Evolutionary conservation across 2,329 filamentous ascomycete species (phyloP), one percentile per base, ranked within the genome.

Genomic region (Penicillium sp.): DNA sequence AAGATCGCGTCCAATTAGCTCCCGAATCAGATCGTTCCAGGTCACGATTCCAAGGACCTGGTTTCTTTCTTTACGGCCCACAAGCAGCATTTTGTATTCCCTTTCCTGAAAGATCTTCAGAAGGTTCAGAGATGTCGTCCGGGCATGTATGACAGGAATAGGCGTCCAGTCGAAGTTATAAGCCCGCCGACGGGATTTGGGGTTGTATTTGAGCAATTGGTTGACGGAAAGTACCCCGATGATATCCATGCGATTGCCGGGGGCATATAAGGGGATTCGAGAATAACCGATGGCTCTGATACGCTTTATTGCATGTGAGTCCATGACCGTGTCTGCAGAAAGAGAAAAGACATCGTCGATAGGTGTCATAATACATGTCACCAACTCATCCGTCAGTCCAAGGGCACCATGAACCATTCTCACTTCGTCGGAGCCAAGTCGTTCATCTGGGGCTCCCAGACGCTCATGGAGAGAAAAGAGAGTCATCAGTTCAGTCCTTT

Each of bases 21-120:
- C 23, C 18, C 24, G 18, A 4, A 47, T 45, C 2, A 52, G 93
- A 72, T 99, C 94, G 71, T 97, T 93, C 2, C 97, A 79, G 0
- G 93, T 99, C 10, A 97, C 91, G 3, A 99, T 93, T 54, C 93
- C 93, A 10, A 96, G 79, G 5, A 92, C 91, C 39, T 93, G 92
- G 66, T 89, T 87, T 66, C 94, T 87, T 61, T 94, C 90, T 11
- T 92, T 92, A 0, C 93, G 93, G 59, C 77, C 96, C 6, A 97
- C 93, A 16, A 97, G 80, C 0, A 97, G 92, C 92, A 99, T 96
- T 74, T 97, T 93, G 2, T 92, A 96, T 73, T 97, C 97, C 67
- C 93, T 93, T 78, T 99, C 93, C 73, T 97, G 94, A 79, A 99
- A 99, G 75, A 96, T 97, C 77, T 97, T 99, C 76, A 99, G 90